phyloP scores from a whole-genome alignment of 2,329 filamentous ascomycete genomes.

The Albifimbria verrucaria region DNA sequence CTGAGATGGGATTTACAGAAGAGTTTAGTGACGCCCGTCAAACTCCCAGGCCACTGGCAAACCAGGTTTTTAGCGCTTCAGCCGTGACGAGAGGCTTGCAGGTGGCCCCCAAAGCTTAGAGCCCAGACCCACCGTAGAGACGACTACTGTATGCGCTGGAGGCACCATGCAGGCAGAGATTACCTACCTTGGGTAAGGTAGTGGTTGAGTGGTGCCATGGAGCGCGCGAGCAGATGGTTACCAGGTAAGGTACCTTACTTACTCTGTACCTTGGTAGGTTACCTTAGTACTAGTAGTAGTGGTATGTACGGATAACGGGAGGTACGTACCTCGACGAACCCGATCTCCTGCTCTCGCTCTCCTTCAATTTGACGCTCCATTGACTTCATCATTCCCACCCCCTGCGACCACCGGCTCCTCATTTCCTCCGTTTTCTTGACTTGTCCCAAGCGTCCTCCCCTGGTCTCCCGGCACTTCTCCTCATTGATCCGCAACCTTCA shows the following conservation, averaged over 20 bases:
- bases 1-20: too few relatives aligned
- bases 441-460: neutral
- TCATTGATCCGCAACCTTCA: neutral
- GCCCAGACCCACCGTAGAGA: neutral
- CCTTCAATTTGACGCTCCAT: neutral
- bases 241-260: too few relatives aligned
- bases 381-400: neutral
- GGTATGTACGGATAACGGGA: too few relatives aligned
- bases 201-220: too few relatives aligned
- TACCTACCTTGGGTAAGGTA: too few relatives aligned
- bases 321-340: neutral
- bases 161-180: too few relatives aligned
- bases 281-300: too few relatives aligned
- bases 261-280: too few relatives aligned
- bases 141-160: too few relatives aligned
- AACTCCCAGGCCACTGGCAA: too few relatives aligned
- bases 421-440: neutral
- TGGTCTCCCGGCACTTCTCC: neutral
- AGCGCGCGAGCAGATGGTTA: too few relatives aligned
- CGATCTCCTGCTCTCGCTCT: neutral
- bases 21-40: too few relatives aligned
- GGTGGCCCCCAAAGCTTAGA: neutral
- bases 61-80: neutral
- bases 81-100: neutral
- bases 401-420: neutral